A percentile compares a stretch with the other conserved stretches of the same genome.
phyloP scores from a whole-genome alignment of 805 yeast species.

The Lipomyces lipofer region DNA sequence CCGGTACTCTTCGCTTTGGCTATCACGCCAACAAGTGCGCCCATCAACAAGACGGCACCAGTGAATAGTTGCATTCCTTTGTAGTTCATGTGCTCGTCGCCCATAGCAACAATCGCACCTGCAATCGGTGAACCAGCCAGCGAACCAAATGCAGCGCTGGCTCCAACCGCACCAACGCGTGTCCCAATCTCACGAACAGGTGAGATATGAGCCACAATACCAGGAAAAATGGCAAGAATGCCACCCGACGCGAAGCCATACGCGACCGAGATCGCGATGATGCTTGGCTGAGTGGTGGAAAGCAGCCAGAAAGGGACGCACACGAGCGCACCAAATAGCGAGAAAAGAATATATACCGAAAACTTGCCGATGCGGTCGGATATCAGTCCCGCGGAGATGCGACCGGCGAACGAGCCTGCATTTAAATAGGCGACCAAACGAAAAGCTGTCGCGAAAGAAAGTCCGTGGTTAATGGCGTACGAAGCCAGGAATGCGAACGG shows the following conservation, averaged over 20 bases:
- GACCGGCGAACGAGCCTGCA: constrained; percentile 48
- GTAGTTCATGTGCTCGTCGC: constrained; percentile 10
- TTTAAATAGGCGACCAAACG: constrained; percentile 40
- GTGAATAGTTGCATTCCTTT: constrained; percentile 27
- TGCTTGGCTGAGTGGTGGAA: neutral
- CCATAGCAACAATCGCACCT: constrained; percentile 32
- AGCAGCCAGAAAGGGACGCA: constrained; percentile 33
- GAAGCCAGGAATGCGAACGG: constrained; percentile 40
- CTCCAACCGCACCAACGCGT: constrained; percentile 62
- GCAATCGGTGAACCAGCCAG: constrained; percentile 39
- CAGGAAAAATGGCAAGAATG: constrained; percentile 39
- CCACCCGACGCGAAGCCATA: constrained; percentile 42
- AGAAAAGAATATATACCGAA: constrained; percentile 40
- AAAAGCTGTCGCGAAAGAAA: constrained; percentile 25
- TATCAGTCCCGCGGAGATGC: constrained; percentile 49
- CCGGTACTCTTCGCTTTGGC: too few relatives aligned
- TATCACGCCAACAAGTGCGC: constrained; percentile 14
- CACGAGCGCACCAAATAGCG: constrained; percentile 36
- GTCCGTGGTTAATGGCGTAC: constrained; percentile 35
- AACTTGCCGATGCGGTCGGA: constrained; percentile 52
- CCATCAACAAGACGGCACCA: constrained; percentile 20
- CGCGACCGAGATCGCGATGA: constrained; percentile 35
- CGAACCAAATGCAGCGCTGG: constrained; percentile 53
- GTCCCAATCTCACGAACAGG: constrained; percentile 37
- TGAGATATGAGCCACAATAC: constrained; percentile 36